Percentiles rank a stretch among this genome's conserved stretches.
These are phyloP conservation scores for Senecio squalidus DNA, from an alignment of 140 eudicot species.

Conservation along the genomic window DNA sequence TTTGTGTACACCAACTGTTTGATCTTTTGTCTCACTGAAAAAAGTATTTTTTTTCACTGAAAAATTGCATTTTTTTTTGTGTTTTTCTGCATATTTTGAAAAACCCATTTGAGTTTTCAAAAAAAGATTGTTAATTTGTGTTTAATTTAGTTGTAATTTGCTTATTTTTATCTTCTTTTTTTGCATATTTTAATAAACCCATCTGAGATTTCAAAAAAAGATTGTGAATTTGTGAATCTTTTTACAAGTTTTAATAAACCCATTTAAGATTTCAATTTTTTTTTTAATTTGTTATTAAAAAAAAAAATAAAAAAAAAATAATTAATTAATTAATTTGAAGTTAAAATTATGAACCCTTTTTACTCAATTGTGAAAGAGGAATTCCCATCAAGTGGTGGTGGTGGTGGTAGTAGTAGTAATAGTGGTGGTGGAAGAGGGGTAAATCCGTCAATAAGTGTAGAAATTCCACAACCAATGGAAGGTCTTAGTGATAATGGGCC, in stretches of 20 bases:
- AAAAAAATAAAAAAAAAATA: not conserved
- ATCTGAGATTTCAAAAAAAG: slow-evolving; percentile 4
- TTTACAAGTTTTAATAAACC: too few species aligned
- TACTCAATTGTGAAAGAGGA: slow-evolving; percentile 56
- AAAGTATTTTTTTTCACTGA: not conserved
- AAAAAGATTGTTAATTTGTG: not conserved
- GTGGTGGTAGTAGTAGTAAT: slow-evolving; percentile 8
- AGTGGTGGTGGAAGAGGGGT: not conserved
- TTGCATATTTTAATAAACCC: slow-evolving; percentile 10
- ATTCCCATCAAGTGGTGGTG: slow-evolving; percentile 26
- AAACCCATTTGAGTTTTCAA: slow-evolving; percentile 2
- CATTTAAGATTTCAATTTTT: too few species aligned
- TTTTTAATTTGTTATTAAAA: too few species aligned
- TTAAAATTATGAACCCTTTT: slow-evolving; percentile 43
- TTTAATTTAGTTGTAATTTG: not conserved
- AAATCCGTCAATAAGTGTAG: slow-evolving; percentile 7
- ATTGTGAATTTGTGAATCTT: slow-evolving; percentile 8
- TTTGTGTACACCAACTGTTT: slow-evolving; percentile 2
- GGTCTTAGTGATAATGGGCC: slow-evolving; percentile 87
- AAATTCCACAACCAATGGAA: slow-evolving; percentile 75
- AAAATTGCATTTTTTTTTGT: slow-evolving; percentile 1
- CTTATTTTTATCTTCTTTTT: not conserved
- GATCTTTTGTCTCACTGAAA: slow-evolving; percentile 16
- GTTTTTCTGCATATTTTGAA: not conserved
- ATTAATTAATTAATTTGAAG: not conserved